Evolutionary conservation across 2,329 filamentous ascomycete genomes (phyloP).

Genomic region (Exophiala xenobiotica): DNA sequence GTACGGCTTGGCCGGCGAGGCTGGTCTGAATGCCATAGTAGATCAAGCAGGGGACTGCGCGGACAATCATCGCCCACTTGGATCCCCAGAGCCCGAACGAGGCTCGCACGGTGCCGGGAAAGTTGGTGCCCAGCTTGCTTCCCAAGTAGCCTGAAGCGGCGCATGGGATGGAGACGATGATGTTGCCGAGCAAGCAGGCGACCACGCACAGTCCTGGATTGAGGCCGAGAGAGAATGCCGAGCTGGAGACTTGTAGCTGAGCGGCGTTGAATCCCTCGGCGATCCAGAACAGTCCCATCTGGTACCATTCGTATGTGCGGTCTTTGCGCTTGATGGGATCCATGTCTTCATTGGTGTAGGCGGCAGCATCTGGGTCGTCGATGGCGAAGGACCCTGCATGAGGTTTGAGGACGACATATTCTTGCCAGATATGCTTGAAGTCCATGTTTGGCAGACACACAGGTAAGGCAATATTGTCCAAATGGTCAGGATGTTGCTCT

Average conservation of each 20-base stretch:
- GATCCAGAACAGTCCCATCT: slow-evolving; percentile 19
- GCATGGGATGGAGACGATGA: slow-evolving; percentile 17
- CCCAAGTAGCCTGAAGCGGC: slow-evolving; percentile 16
- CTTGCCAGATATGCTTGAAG: slow-evolving; percentile 12
- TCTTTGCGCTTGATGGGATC: slow-evolving; percentile 17
- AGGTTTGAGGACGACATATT: slow-evolving; percentile 16
- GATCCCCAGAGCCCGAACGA: slow-evolving; percentile 11
- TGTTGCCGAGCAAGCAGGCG: slow-evolving; percentile 12
- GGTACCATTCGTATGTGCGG: slow-evolving; percentile 17
- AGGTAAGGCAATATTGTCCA: neutral
- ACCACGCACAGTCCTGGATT: slow-evolving; percentile 16
- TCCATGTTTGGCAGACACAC: neutral
- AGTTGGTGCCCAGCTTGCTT: slow-evolving; percentile 10
- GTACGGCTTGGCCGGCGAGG: slow-evolving; percentile 27
- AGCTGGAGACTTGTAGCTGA: slow-evolving; percentile 15
- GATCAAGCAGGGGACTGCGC: slow-evolving; percentile 12
- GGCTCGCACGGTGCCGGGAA: slow-evolving; percentile 10
- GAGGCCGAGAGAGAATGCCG: slow-evolving; percentile 15
- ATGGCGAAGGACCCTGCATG: slow-evolving; percentile 12
- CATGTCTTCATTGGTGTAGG: slow-evolving; percentile 19
- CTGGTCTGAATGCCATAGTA: slow-evolving; percentile 14
- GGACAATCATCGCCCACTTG: slow-evolving; percentile 15
- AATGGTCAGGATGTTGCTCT: neutral
- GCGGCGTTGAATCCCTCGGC: slow-evolving; percentile 17
- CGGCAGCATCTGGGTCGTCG: slow-evolving; percentile 6